Conservation (phyloP, 2,329 filamentous ascomycete genomes). For the Xylariales sp. region DNA sequence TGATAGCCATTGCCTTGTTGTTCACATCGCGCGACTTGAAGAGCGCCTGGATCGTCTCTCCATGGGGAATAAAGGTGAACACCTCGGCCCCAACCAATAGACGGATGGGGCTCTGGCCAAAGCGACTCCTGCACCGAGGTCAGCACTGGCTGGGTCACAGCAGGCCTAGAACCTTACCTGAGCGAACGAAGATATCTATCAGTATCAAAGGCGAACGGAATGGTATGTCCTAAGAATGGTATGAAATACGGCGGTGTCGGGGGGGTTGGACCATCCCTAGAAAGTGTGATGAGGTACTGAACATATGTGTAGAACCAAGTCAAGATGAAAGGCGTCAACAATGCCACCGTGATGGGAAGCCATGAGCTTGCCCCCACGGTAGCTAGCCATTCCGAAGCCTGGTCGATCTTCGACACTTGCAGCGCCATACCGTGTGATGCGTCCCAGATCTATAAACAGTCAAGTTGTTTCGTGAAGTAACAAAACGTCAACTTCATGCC, state of each 20-base stretch:
- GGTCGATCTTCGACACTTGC: no score
- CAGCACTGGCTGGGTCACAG: no score
- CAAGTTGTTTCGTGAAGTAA: no score
- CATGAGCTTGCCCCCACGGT: no score
- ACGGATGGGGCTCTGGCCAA: neutral
- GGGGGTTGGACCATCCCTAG: neutral
- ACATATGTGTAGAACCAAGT: neutral
- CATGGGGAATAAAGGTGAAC: neutral
- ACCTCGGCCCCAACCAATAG: neutral
- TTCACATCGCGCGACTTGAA: neutral
- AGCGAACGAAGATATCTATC: neutral
- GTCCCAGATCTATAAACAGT: no score
- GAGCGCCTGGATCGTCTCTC: neutral
- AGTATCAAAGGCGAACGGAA: neutral
- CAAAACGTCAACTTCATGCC: no score
- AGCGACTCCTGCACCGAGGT: neutral
- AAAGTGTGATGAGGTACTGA: no score
- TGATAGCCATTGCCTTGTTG: neutral
- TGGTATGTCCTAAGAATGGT: neutral
- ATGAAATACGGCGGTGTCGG: neutral
- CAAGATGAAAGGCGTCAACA: neutral
- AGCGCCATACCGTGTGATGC: no score
- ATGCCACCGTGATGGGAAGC: neutral
- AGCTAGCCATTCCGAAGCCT: no score
- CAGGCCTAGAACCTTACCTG: neutral